phyloP scores from a whole-genome alignment of 2,329 filamentous ascomycete genomes.

The Claviceps citrina region DNA sequence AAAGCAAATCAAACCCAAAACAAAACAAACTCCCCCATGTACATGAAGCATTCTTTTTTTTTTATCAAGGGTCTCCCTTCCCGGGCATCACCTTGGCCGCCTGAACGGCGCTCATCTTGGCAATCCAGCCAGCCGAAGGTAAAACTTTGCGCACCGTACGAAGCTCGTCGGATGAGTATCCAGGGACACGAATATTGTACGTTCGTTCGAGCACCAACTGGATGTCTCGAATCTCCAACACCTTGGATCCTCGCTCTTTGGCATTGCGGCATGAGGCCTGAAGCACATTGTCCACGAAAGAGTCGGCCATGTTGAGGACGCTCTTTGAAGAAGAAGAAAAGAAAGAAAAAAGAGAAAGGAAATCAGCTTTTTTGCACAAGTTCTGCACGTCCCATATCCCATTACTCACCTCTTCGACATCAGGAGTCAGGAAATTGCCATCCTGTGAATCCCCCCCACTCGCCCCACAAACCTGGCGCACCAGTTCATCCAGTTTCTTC shows the following conservation, averaged over 20 bases:
- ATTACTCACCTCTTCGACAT: conserved; percentile 75
- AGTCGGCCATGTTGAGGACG: conserved; percentile 76
- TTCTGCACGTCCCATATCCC: not conserved
- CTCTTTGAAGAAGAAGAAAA: conserved; percentile 41
- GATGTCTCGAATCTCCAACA: conserved; percentile 76
- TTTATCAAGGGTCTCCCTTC: conserved; percentile 30
- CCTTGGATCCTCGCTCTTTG: conserved; percentile 80
- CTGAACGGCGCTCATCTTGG: conserved; percentile 93
- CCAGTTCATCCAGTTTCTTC: conserved; percentile 91
- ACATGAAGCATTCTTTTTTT: not conserved
- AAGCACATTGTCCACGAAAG: conserved; percentile 86
- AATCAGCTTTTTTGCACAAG: conserved; percentile 8
- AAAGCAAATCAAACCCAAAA: too few species aligned
- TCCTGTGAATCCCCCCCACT: conserved; percentile 56
- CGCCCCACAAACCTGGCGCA: conserved; percentile 80
- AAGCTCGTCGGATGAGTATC: conserved; percentile 86
- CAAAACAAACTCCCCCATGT: not conserved
- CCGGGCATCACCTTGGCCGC: conserved; percentile 70
- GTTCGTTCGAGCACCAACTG: conserved; percentile 71
- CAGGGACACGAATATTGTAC: conserved; percentile 84
- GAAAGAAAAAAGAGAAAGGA: not conserved
- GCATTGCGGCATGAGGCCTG: conserved; percentile 77
- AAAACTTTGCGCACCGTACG: conserved; percentile 88
- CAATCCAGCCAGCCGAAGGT: conserved; percentile 76
- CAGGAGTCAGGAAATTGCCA: conserved; percentile 66